Base-by-base conservation (phyloP, 257 asterid genomes). In the Solanum sitiens region DNA sequence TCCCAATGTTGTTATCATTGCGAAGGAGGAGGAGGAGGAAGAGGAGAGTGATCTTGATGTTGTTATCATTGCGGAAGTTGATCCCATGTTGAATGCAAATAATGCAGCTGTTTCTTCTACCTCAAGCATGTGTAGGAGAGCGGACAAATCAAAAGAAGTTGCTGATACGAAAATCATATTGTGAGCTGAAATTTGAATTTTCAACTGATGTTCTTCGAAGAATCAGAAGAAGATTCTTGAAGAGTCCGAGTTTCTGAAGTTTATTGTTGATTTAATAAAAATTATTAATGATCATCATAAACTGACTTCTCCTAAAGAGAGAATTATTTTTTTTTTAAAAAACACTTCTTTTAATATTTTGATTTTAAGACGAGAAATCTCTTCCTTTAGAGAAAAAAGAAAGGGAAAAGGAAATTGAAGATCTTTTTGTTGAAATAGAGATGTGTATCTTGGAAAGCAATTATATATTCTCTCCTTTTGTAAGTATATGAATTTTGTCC, bases 381-480 rank as follows among this genome's bases (percentile, higher is more conserved):
- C 87, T 88, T 39, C 88, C 73, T 3, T 83, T 39, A 0, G 92
- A 93, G 89, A 91, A 93, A 90, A 75, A 87, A 8, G 94, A 91
- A 21, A 70, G 84, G 87, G 89, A 94, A 85, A 92, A 42, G 83
- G 94, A 94, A 86, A 86, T 90, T 15, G 94, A 94, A 10, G 35
- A 87, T 45, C 90, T 95, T 1, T 94, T 94, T 45, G 77, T 33
- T 45, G 94, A 94, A 20, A 16, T 94, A 71, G 93, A 94, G 37
- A 86, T 93, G 87, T 92, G 89, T 7, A 88, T 92, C 7, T 70
- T 82, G 76, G 95, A 94, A 56, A 93, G 92, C 33, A 93, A 93
- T 88, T 72, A 94, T 73, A 89, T 94, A 68, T 89, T 94, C 16
- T 98, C 98, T 5, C 79, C 89, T 53, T 89, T 95, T 30, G 98